phyloP scores from a whole-genome alignment of 495 filamentous ascomycete genomes.

The Saxophila tyrrhenica region DNA sequence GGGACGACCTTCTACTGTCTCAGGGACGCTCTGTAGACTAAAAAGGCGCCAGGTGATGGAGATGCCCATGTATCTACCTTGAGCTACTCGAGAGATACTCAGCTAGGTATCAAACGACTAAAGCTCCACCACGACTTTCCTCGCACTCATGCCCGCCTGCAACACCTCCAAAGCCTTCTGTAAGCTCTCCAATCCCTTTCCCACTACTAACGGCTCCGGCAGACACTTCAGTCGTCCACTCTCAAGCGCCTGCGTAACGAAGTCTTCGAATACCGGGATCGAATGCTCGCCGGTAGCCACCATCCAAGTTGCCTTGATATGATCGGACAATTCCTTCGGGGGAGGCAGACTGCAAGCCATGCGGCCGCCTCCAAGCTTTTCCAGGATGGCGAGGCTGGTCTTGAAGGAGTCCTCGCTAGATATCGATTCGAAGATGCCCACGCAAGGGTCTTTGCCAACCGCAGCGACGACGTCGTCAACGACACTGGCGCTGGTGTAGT shows the following conservation, averaged over 20 bases:
- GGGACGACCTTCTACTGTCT: too few species aligned
- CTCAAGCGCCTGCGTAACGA: slow-evolving; percentile 29
- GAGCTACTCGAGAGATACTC: too few species aligned
- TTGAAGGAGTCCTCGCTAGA: slow-evolving; percentile 27
- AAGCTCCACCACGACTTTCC: slow-evolving; percentile 28
- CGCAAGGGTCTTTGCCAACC: slow-evolving; percentile 21
- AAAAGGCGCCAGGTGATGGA: too few species aligned
- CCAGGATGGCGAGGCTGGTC: slow-evolving; percentile 28
- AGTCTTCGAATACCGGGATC: slow-evolving; percentile 34
- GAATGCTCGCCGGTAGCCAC: slow-evolving; percentile 34
- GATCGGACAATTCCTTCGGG: slow-evolving; percentile 26
- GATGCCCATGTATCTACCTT: too few species aligned
- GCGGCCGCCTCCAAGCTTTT: slow-evolving; percentile 29
- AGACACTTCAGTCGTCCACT: slow-evolving; percentile 29
- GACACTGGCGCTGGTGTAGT: slow-evolving; percentile 26
- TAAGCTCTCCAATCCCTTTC: slow-evolving; percentile 31
- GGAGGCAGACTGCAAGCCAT: slow-evolving; percentile 31
- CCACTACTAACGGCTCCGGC: slow-evolving; percentile 28
- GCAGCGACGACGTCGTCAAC: slow-evolving; percentile 30
- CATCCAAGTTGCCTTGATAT: slow-evolving; percentile 24
- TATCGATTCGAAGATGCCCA: slow-evolving; percentile 36
- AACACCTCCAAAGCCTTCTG: slow-evolving; percentile 26
- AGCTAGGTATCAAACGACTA: too few species aligned
- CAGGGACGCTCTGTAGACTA: too few species aligned
- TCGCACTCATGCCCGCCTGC: slow-evolving; percentile 30